Percentiles rank a stretch among this genome's conserved stretches.
These are phyloP conservation scores for Carex kokanica DNA, from an alignment of 176 grass and related monocot genomes.

Conservation along the genomic window DNA sequence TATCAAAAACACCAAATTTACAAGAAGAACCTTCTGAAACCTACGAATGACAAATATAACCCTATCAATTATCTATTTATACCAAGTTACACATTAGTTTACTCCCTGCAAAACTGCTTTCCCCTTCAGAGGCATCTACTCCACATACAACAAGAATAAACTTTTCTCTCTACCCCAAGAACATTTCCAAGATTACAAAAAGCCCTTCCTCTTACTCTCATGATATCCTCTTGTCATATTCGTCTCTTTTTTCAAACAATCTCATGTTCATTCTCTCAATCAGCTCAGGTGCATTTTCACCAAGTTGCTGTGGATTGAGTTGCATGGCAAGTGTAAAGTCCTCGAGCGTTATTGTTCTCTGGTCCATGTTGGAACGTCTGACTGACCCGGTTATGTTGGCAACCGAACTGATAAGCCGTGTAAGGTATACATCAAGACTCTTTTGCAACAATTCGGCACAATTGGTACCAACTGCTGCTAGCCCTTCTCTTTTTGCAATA, in stretches of 20 bases:
- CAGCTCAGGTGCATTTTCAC: constrained; percentile 24
- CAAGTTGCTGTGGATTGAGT: constrained; percentile 17
- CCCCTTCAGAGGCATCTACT: constrained; percentile 26
- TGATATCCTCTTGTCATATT: constrained; percentile 26
- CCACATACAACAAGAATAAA: constrained; percentile 31
- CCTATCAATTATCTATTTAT: constrained; percentile 38
- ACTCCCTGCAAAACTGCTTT: constrained; percentile 36
- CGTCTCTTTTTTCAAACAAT: constrained; percentile 27
- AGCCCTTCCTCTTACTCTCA: not conserved
- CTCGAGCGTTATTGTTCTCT: constrained; percentile 9
- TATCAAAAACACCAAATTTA: constrained; percentile 35
- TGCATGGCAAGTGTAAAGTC: constrained; percentile 26
- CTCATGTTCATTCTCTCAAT: constrained; percentile 24
- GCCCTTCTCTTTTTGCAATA: constrained; percentile 57
- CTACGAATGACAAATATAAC: constrained; percentile 25
- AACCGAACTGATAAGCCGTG: constrained; percentile 66
- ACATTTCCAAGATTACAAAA: constrained; percentile 20
- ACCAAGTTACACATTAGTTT: constrained; percentile 37
- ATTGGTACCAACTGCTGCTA: constrained; percentile 60
- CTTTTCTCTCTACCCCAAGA: constrained; percentile 13
- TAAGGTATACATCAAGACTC: constrained; percentile 63
- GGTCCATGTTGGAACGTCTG: constrained; percentile 4
- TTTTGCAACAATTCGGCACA: constrained; percentile 82
- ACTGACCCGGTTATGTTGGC: constrained; percentile 43
- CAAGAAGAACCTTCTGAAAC: constrained; percentile 33